Base-by-base conservation (phyloP, 495 filamentous ascomycete species). In the Aspergillus ellipticus region DNA sequence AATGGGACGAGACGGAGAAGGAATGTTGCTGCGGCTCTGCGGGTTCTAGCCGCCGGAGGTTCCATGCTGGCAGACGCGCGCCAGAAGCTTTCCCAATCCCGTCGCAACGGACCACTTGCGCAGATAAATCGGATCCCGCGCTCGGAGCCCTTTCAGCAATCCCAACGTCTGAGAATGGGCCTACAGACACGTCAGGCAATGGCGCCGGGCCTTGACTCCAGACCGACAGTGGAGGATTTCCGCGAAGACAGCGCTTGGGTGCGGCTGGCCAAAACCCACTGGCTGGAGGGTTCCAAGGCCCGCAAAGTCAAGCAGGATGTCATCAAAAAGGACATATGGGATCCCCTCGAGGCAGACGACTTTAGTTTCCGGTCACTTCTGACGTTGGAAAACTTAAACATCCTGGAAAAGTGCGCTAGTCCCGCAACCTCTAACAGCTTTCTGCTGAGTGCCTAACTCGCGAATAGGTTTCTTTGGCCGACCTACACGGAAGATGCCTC, bases 241-340 rank as follows among this genome's bases (percentile, higher is more conserved):
- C 85, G 89, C 60, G 88, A 87, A 59, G 89, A 93, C 65, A 88
- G 81, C 68, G 80, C 85, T 63, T 96, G 91, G 80, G 87, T 88
- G 63, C 82, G 86, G 64, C 77, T 96, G 55, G 95, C 94, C 51
- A 82, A 85, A 60, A 83, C 87, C 63, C 80, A 95, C 71, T 99
- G 94, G 94, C 76, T 93, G 55, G 86, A 85, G 69, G 70, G 71
- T 4, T 69, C 74, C 9, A 88, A 87, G 66, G 73, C 84, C 57
- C 72, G 71, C 56, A 95, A 88, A 76, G 86, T 90, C 64, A 94
- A 89, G 76, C 84, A 86, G 35, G 89, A 95, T 56, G 83, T 92
- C 51, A 76, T 97, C 60, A 94, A 96, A 74, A 80, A 82, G 59
- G 89, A 93, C 60, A 86, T 99, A 41, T 99, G 94, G 90, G 91